These are phyloP conservation scores for Eleusine coracana DNA, from an alignment of 176 grass and related monocot genomes.

Conservation along the genomic window DNA sequence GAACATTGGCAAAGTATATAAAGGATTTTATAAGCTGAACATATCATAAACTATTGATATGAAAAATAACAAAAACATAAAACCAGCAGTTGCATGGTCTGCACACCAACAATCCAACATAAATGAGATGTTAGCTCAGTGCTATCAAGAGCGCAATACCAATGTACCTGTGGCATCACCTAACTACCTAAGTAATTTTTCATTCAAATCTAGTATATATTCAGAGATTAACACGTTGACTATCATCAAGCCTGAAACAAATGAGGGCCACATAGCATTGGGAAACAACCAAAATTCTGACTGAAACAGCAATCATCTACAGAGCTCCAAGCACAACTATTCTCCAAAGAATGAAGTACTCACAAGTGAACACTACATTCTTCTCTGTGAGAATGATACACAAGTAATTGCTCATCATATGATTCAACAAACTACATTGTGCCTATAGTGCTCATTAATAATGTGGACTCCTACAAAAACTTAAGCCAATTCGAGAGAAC, in stretches of 20 bases:
- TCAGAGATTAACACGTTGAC: not conserved
- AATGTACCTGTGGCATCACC: not conserved
- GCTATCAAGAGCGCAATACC: not conserved
- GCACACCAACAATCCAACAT: not conserved
- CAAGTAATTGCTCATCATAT: not conserved
- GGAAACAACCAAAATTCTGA: not conserved
- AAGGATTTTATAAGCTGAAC: not conserved
- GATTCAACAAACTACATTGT: not conserved
- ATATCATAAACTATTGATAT: not conserved
- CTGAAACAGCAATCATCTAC: not conserved
- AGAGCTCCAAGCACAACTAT: not conserved
- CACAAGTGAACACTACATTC: not conserved
- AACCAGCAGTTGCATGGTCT: not conserved
- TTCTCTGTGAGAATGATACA: not conserved
- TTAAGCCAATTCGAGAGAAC: not conserved
- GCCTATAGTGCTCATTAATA: not conserved
- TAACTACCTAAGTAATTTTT: not conserved
- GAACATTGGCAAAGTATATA: not conserved
- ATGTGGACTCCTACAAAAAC: not conserved
- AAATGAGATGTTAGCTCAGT: not conserved
- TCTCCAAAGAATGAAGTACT: conserved; percentile 6
- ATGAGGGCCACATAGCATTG: not conserved
- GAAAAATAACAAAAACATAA: conserved; percentile 1
- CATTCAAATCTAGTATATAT: not conserved
- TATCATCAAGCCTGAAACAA: not conserved